phyloP scores from a whole-genome alignment of 2,329 filamentous ascomycete species.

The Aspergillus transmontanensis region DNA sequence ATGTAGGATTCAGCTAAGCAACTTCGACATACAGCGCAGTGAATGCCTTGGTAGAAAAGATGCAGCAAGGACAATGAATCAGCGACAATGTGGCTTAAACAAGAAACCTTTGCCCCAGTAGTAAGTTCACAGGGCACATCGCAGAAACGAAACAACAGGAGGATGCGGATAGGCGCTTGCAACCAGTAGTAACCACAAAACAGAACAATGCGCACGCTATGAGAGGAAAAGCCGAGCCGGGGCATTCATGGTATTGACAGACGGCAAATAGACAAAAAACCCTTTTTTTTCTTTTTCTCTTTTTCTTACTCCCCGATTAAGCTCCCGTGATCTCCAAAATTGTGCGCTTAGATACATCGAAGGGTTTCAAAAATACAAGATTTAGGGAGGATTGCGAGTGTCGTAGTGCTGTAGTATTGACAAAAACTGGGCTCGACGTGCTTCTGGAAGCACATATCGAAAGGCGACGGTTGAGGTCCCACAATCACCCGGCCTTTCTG shows the following conservation, averaged over 20 bases:
- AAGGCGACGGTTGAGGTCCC: background rate
- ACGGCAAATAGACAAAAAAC: background rate
- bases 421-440: background rate
- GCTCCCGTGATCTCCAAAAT: constrained; percentile 3
- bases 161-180: background rate
- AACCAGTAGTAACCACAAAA: background rate
- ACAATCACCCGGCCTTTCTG: background rate
- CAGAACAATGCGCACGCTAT: constrained; percentile 1
- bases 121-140: background rate
- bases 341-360: background rate
- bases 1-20: background rate
- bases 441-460: background rate
- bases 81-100: background rate
- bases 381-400: background rate
- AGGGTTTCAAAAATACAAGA: constrained; percentile 6
- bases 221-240: background rate
- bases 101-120: background rate
- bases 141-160: background rate
- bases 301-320: background rate
- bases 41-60: background rate
- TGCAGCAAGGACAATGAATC: background rate
- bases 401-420: background rate
- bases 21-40: background rate
- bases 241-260: constrained; percentile 4
- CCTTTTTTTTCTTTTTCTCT: background rate